These are phyloP conservation scores for Argentina anserina DNA, from an alignment of 306 rosid genomes.

Conservation along the genomic window DNA sequence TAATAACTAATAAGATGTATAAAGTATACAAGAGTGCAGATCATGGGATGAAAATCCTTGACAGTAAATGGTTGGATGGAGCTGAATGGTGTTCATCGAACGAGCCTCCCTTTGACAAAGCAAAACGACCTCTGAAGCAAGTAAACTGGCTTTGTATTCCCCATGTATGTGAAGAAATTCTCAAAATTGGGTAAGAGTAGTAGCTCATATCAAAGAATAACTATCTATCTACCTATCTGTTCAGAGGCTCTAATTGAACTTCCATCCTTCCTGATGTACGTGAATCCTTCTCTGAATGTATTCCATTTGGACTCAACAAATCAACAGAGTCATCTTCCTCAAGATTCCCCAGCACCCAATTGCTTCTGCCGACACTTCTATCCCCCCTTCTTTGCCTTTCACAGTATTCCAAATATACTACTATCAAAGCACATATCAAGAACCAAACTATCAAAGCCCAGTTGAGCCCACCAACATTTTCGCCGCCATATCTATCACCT, in stretches of 20 bases:
- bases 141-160: slow-evolving; percentile 28
- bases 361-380: slow-evolving; percentile 56
- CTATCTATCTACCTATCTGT: slow-evolving; percentile 40
- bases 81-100: background rate
- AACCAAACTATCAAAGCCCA: slow-evolving; percentile 78
- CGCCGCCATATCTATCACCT: slow-evolving; percentile 68
- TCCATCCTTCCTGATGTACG: slow-evolving; percentile 62
- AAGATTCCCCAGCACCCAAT: slow-evolving; percentile 78
- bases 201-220: slow-evolving; percentile 14
- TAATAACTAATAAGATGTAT: slow-evolving; percentile 22
- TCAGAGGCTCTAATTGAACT: slow-evolving; percentile 85
- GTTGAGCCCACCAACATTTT: slow-evolving; percentile 59
- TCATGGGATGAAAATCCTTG: slow-evolving; percentile 13
- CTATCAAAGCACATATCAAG: slow-evolving; percentile 45
- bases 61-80: slow-evolving; percentile 12
- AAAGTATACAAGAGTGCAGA: slow-evolving; percentile 28
- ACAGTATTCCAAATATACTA: slow-evolving; percentile 55
- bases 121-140: slow-evolving; percentile 26
- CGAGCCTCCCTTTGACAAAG: background rate
- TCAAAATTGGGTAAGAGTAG: slow-evolving; percentile 26
- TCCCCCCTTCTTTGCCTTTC: slow-evolving; percentile 41
- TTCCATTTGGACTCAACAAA: slow-evolving; percentile 55
- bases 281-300: slow-evolving; percentile 40
- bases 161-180: slow-evolving; percentile 9
- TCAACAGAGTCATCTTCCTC: slow-evolving; percentile 81